A percentile compares a stretch with the other conserved stretches of the same genome.
Conservation (phyloP, 2,329 filamentous ascomycete genomes). For the Colletotrichum sp. region DNA sequence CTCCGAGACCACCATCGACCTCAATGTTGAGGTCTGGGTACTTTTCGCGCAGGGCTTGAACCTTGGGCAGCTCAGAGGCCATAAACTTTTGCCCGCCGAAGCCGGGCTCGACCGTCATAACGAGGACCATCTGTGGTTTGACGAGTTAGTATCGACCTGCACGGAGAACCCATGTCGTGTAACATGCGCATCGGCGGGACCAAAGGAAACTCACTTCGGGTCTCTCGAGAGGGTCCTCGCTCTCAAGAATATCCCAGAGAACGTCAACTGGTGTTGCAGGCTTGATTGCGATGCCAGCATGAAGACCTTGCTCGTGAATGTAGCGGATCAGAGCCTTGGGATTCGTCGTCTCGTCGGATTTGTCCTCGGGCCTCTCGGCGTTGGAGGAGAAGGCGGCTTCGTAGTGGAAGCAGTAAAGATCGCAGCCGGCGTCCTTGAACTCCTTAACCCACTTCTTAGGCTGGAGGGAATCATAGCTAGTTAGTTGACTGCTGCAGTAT, state of each 20-base stretch:
- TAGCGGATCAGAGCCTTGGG: constrained; percentile 87
- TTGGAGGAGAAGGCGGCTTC: constrained; percentile 92
- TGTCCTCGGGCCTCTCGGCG: constrained; percentile 77
- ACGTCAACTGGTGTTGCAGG: constrained; percentile 91
- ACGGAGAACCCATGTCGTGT: not conserved
- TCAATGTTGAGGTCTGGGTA: constrained; percentile 97
- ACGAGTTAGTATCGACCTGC: not conserved
- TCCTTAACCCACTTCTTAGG: constrained; percentile 98
- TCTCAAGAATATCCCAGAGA: constrained; percentile 87
- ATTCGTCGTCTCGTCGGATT: constrained; percentile 74
- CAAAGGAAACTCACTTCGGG: constrained; percentile 76
- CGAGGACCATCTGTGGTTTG: constrained; percentile 82
- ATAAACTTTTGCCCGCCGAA: constrained; percentile 99
- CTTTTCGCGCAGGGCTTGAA: constrained; percentile 77
- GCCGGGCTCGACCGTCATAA: constrained; percentile 98
- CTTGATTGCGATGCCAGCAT: constrained; percentile 95
- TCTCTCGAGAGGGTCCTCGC: constrained; percentile 71
- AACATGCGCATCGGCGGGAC: constrained; percentile 4
- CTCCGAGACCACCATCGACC: constrained; percentile 90
- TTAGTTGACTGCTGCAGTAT: not conserved
- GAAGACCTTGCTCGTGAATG: constrained; percentile 87
- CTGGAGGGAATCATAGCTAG: constrained; percentile 46
- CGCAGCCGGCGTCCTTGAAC: constrained; percentile 91
- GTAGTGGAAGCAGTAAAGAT: constrained; percentile 99
- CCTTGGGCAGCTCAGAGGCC: constrained; percentile 94